Evolutionary conservation across 2,329 filamentous ascomycete genomes (phyloP).

Genomic region (Pseudogymnoascus sp.): DNA sequence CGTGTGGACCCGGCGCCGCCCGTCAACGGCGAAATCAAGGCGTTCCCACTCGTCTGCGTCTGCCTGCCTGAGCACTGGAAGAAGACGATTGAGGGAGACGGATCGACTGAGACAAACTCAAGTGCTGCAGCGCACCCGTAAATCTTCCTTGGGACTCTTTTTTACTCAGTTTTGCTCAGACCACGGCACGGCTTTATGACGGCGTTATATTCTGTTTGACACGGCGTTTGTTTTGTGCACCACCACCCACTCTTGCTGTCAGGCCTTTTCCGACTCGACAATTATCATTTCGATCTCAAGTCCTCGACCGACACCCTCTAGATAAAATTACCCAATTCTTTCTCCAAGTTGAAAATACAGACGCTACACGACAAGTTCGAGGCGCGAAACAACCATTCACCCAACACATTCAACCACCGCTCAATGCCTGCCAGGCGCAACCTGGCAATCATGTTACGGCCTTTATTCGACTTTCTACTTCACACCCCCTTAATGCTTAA

Average conservation of each 20-base stretch:
- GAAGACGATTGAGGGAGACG: conserved; percentile 90
- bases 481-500: not conserved
- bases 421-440: not conserved
- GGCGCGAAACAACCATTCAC: not conserved
- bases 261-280: not conserved
- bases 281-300: not conserved
- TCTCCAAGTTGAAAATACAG: not conserved
- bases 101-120: conserved; percentile 58
- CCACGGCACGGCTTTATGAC: conserved; percentile 7
- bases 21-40: conserved; percentile 81
- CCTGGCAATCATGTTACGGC: not conserved
- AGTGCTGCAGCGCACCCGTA: conserved; percentile 27
- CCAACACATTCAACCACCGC: not conserved
- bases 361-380: conserved; percentile 1
- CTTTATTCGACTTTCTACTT: not conserved
- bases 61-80: conserved; percentile 94
- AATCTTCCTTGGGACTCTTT: not conserved
- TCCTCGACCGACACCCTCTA: not conserved
- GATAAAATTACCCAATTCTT: not conserved
- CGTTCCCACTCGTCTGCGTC: conserved; percentile 93
- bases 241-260: not conserved
- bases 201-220: conserved; percentile 9
- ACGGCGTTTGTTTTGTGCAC: conserved; percentile 4
- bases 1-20: conserved; percentile 59
- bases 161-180: conserved; percentile 4